These are phyloP conservation scores for Boletellus sp. DNA, from an alignment of 768 basidiomycete genomes.

Conservation along the genomic window DNA sequence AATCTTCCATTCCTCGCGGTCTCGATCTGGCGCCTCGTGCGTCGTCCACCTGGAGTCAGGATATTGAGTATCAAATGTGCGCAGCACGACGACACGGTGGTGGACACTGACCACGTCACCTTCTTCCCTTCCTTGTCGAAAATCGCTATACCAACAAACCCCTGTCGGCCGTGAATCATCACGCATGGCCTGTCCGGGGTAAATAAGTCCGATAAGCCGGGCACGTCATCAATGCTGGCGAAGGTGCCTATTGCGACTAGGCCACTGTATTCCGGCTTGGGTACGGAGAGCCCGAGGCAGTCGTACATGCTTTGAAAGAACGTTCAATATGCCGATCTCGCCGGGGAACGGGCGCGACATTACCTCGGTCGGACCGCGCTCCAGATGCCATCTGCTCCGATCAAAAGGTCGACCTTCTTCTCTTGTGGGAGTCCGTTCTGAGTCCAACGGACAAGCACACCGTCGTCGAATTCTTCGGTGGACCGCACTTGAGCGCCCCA, in stretches of 20 bases:
- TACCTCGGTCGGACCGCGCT: constrained; percentile 26
- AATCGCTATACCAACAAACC: constrained; percentile 26
- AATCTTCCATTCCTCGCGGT: constrained; percentile 29
- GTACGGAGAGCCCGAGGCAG: constrained; percentile 15
- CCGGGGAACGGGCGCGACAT: neutral
- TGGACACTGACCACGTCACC: constrained; percentile 21
- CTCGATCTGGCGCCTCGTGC: constrained; percentile 24
- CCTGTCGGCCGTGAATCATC: constrained; percentile 26
- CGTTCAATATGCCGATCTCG: neutral
- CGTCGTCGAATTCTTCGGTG: constrained; percentile 21
- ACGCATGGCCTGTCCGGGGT: constrained; percentile 24
- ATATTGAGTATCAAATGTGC: neutral
- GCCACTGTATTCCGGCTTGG: constrained; percentile 29
- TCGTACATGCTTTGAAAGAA: constrained; percentile 20
- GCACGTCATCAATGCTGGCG: constrained; percentile 15
- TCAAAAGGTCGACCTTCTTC: constrained; percentile 28
- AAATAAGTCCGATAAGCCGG: constrained; percentile 20
- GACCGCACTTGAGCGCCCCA: constrained; percentile 26
- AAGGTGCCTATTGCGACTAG: constrained; percentile 23
- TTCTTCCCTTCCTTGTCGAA: constrained; percentile 25
- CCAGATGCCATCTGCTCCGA: constrained; percentile 33
- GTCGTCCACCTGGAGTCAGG: constrained; percentile 26
- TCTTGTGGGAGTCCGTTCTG: constrained; percentile 18
- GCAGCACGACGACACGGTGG: neutral
- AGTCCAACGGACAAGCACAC: constrained; percentile 26